Base-by-base conservation (phyloP, 2,329 filamentous ascomycete species). In the Pseudonectria foliicola region DNA sequence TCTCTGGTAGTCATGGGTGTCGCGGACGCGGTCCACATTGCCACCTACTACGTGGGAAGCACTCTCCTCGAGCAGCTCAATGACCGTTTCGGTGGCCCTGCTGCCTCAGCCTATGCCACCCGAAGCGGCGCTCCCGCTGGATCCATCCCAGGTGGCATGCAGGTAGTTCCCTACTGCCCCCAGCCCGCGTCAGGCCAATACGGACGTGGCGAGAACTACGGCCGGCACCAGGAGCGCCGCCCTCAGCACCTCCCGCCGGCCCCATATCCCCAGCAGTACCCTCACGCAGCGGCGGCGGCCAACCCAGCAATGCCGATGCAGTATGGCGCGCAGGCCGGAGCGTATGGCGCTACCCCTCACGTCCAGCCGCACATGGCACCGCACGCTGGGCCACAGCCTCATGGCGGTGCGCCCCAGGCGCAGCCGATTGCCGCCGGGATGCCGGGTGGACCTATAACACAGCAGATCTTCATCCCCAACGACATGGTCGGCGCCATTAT, bases 401-500 rank as follows among this genome's bases (percentile, higher is more conserved):
- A 64, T 50, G 80, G 77, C 42, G 83, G 78, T 14, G 81, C 82
- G 35, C 80, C 82, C 35, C 80, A 84, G 33, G 77, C 79, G 43
- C 83, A 85, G 54, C 83, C 86, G 7, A 82, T 88, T 67, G 77
- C 81, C 44, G 77, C 77, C 13, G 77, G 61, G 29, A 79, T 64
- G 73, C 56, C 61, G 5, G 66, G 62, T 10, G 62, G 64, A 15
- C 87, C 89, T 33, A 71, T 96, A 55, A 98, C 92, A 3, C 92
- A 98, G 64, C 92, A 98, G 64, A 98, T 98, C 49, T 98, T 85
- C 67, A 98, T 98, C 52, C 92, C 92, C 39, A 98, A 98, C 59
- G 92, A 98, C 56, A 96, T 98, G 92, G 92, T 98, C 35, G 92
- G 92, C 44, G 92, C 92, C 37, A 98, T 98, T 54, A 98, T 98